Evolutionary conservation across 2,329 filamentous ascomycete species (phyloP).

Genomic region (Spiromastix sp.): DNA sequence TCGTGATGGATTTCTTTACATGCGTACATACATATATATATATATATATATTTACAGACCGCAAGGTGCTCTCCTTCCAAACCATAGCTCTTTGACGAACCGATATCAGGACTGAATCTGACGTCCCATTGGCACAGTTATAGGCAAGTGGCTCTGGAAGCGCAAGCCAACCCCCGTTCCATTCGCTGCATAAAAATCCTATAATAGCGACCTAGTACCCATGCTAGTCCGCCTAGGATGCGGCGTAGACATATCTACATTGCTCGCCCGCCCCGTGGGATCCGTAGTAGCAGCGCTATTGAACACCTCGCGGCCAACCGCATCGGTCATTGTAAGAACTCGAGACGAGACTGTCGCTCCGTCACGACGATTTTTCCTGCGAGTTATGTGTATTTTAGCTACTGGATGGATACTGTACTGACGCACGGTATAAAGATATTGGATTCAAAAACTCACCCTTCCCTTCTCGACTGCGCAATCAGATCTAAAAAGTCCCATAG

Average conservation of each 20-base stretch:
- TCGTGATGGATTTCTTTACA: no score
- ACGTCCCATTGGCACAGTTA: no score
- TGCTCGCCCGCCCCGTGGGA: conserved; percentile 15
- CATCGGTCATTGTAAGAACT: conserved; percentile 67
- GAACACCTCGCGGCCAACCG: conserved; percentile 61
- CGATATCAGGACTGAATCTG: no score
- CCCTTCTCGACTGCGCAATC: conserved; percentile 70
- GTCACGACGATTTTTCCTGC: conserved; percentile 78
- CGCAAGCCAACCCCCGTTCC: no score
- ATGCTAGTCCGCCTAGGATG: conserved; percentile 28
- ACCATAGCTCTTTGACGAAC: no score
- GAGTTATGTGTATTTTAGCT: not conserved
- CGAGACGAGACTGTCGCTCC: conserved; percentile 77
- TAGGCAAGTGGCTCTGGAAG: no score
- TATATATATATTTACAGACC: no score
- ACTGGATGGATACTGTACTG: no score
- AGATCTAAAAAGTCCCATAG: conserved; percentile 88
- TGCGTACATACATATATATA: no score
- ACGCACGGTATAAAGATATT: not conserved
- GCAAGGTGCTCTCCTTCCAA: no score
- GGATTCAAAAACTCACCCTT: conserved; percentile 46
- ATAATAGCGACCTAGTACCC: conserved; percentile 1
- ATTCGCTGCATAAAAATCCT: no score
- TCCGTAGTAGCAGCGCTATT: conserved; percentile 15
- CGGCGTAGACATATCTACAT: conserved; percentile 23